phyloP scores from a whole-genome alignment of 2,329 filamentous ascomycete species.

The Aspergillus aculeatus region DNA sequence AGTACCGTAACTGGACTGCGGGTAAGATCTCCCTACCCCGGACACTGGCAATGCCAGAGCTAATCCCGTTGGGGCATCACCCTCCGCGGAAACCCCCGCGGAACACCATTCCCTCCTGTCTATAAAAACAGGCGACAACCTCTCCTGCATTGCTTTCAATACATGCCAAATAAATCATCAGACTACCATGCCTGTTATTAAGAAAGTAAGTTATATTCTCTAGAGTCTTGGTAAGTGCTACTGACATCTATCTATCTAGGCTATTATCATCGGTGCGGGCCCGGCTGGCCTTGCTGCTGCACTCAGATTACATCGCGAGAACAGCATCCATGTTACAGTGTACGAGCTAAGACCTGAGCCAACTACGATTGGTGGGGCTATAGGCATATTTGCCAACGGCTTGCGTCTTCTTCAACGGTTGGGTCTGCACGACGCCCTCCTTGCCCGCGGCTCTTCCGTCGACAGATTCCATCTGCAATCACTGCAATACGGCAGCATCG shows the following conservation, averaged over 20 bases:
- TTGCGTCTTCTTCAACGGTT: slow-evolving; percentile 28
- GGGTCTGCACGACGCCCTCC: slow-evolving; percentile 20
- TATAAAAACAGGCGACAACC: background rate
- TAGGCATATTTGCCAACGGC: slow-evolving; percentile 33
- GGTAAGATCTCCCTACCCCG: background rate
- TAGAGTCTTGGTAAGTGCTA: background rate
- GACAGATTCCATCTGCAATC: background rate
- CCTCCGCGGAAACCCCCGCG: background rate
- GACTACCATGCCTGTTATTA: background rate
- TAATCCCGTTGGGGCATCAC: background rate
- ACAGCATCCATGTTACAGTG: slow-evolving; percentile 19
- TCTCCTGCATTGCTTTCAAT: background rate
- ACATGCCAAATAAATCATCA: background rate
- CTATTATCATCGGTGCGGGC: slow-evolving; percentile 24
- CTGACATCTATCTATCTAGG: slow-evolving; percentile 5
- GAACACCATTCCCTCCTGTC: background rate
- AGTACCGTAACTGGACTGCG: background rate
- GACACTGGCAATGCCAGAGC: background rate
- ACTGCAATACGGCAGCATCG: background rate
- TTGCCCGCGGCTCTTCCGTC: slow-evolving; percentile 11
- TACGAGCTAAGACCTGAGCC: slow-evolving; percentile 32
- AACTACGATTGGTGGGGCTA: slow-evolving; percentile 31
- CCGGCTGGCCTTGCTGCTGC: slow-evolving; percentile 23
- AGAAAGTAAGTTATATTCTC: background rate
- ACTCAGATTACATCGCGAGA: slow-evolving; percentile 17